Base-by-base conservation (phyloP, 1,284 basidiomycete genomes). In the Peniophora sp. region DNA sequence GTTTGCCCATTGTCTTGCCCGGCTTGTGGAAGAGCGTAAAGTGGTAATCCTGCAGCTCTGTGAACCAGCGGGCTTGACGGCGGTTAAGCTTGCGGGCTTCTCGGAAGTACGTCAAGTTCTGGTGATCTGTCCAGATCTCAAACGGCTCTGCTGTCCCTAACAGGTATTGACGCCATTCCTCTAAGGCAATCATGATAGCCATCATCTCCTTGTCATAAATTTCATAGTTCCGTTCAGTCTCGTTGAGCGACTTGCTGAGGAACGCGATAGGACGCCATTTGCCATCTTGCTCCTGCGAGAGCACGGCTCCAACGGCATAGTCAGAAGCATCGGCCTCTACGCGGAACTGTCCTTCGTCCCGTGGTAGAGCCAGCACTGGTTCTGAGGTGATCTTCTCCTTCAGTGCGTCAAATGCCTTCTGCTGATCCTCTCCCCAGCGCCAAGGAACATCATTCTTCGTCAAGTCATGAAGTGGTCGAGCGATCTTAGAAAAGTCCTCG, bases 161-260 rank as follows among this genome's bases (percentile, higher is more conserved):
- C 22, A 59, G 41, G 35, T 52, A 53, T 18, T 57, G 52, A 1
- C 27, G 14, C 52, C 49, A 60, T 32, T 53, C 52, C 27, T 57
- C 46, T 3, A 58, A 48, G 14, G 52, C 52, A 2, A 5, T 2
- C 10, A 53, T 47, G 20, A 53, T 22, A 1, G 48, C 56, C 1
- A 58, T 37, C 1, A 61, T 45, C 54, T 62, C 58, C 20, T 51
- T 46, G 53, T 59, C 59, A 32, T 60, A 57, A 41, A 62, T 57
- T 24, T 61, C 48, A 46, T 61, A 62, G 53, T 62, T 60, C 1
- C 51, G 37, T 48, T 62, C 52, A 8, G 47, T 43, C 3, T n/a
- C 1, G 0, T 17, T 17, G 1, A 57, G 42, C 0, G 49, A 46
- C 41, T 55, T 51, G 5, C 50, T 55, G 1, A 50, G 20, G 15